Percentiles rank a stretch among this genome's conserved stretches.
These are phyloP conservation scores for Xylaria hypoxylon DNA, from an alignment of 2,329 filamentous ascomycete genomes.

Conservation along the genomic window DNA sequence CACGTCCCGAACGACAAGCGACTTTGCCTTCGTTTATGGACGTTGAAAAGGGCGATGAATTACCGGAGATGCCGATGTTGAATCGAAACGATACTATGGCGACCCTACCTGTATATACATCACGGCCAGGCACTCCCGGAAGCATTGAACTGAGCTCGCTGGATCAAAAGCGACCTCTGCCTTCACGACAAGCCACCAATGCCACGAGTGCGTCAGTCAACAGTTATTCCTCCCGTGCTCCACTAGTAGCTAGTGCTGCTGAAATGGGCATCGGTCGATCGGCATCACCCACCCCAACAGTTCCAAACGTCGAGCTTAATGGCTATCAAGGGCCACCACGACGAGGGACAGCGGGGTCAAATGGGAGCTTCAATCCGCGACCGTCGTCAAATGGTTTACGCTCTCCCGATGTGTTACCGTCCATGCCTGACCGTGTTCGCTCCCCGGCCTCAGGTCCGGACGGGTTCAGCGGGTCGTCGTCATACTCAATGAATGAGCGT, in stretches of 20 bases:
- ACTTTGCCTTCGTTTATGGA: constrained; percentile 74
- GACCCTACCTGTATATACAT: constrained; percentile 72
- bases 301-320: constrained; percentile 51
- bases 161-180: constrained; percentile 63
- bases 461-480: constrained; percentile 38
- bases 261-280: constrained; percentile 67
- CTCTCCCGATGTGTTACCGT: constrained; percentile 44
- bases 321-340: constrained; percentile 51
- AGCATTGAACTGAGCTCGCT: constrained; percentile 64
- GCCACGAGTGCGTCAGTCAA: constrained; percentile 67
- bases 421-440: constrained; percentile 52
- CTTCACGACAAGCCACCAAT: constrained; percentile 55
- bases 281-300: constrained; percentile 53
- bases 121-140: constrained; percentile 67
- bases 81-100: constrained; percentile 69
- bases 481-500: constrained; percentile 24
- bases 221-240: constrained; percentile 73
- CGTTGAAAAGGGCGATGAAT: constrained; percentile 61
- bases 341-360: constrained; percentile 54
- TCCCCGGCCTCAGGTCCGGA: constrained; percentile 51
- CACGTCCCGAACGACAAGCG: constrained; percentile 66
- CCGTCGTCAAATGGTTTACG: constrained; percentile 45
- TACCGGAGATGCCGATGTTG: constrained; percentile 69
- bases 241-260: constrained; percentile 69
- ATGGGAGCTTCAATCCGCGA: constrained; percentile 50